Conservation (phyloP, 169 alveolate genomes). For the Plasmodium gaboni region DNA sequence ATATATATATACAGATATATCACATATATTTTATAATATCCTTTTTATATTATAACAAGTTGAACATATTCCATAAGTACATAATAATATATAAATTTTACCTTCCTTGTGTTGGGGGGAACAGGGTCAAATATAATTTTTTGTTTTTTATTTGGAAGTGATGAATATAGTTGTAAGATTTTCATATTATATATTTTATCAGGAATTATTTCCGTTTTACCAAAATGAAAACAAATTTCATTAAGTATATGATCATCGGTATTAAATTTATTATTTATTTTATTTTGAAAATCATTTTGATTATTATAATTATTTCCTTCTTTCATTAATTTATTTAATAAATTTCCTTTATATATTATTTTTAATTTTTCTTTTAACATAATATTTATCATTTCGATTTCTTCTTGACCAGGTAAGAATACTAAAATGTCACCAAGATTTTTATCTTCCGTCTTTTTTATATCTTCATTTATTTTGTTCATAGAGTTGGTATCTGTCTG, state of each 20-base stretch:
- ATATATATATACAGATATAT: not conserved
- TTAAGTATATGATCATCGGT: slow-evolving; percentile 6
- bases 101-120: slow-evolving; percentile 76
- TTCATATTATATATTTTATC: slow-evolving; percentile 67
- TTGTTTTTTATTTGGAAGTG: slow-evolving; percentile 89
- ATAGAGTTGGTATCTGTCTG: not conserved
- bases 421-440: slow-evolving; percentile 93
- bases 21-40: too few species aligned
- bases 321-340: slow-evolving; percentile 68
- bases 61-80: too few species aligned
- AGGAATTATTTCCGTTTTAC: slow-evolving; percentile 61
- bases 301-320: slow-evolving; percentile 60
- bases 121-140: slow-evolving; percentile 88
- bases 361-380: slow-evolving; percentile 81
- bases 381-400: slow-evolving; percentile 88
- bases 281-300: slow-evolving; percentile 11
- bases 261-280: slow-evolving; percentile 9
- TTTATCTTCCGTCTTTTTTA: not conserved
- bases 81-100: not conserved
- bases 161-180: slow-evolving; percentile 83
- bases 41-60: too few species aligned
- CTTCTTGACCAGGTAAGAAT: slow-evolving; percentile 97
- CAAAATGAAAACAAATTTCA: slow-evolving; percentile 75
- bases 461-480: not conserved
- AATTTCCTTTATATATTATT: slow-evolving; percentile 79